Percentiles rank a stretch among this genome's conserved stretches.
Conservation (phyloP, 106 monocot genomes). For the Iris macrosiphon region DNA sequence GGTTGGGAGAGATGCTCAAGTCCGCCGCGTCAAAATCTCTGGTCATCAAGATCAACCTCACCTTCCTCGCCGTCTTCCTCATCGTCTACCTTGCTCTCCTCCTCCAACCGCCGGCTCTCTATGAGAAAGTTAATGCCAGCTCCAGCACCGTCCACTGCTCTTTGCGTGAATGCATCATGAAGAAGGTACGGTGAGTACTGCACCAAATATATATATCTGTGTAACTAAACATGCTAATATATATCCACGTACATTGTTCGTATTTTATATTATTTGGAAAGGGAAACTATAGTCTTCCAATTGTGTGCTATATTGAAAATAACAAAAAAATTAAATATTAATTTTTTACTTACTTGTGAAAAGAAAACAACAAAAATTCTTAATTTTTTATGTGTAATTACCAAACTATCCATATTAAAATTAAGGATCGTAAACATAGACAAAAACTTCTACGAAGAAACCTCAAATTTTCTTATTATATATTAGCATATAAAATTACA, state of each 20-base stretch:
- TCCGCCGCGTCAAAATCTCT: constrained; percentile 26
- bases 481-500: background rate
- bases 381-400: too few relatives aligned
- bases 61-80: constrained; percentile 57
- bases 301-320: too few relatives aligned
- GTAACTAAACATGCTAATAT: background rate
- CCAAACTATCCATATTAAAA: too few relatives aligned
- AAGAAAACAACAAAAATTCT: too few relatives aligned
- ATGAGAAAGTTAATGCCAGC: constrained; percentile 5
- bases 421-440: too few relatives aligned
- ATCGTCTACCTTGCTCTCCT: constrained; percentile 46
- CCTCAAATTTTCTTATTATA: too few relatives aligned
- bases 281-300: too few relatives aligned
- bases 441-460: background rate
- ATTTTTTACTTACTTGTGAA: too few relatives aligned
- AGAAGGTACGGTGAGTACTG: constrained; percentile 77
- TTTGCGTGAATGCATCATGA: constrained; percentile 26
- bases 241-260: too few relatives aligned
- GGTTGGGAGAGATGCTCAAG: constrained; percentile 37
- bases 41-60: constrained; percentile 56
- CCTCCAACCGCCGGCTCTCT: constrained; percentile 26
- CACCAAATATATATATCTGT: too few relatives aligned
- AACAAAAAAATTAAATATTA: too few relatives aligned
- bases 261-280: too few relatives aligned
- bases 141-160: constrained; percentile 26